Evolutionary conservation across 139 green algal species (phyloP), one percentile per base, ranked within the genome.

Genomic region (Monoraphidium neglectum): DNA sequence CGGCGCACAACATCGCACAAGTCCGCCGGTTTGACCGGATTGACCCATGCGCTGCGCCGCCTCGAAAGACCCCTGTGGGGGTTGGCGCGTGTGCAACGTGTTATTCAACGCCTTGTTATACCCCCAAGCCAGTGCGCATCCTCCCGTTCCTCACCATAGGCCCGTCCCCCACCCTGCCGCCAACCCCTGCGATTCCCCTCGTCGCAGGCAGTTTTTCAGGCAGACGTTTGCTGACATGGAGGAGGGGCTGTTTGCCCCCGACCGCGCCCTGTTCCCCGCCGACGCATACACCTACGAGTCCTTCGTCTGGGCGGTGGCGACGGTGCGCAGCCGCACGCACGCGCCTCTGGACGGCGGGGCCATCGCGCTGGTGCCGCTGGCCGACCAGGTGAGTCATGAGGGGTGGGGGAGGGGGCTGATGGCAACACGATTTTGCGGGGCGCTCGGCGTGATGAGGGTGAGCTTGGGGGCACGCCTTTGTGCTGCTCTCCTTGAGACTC

Each of bases 271-370:
- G 3, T 96, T 96, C 74, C 84, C 82, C 3, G 10, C 61, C 0
- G 59, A 74, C 1, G 66, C 71, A 0, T 96, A 92, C 84, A 92
- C 74, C 2, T 78, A 80, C 16, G 82, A 87, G 1, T 65, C 61
- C 23, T 97, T 98, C 74, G 40, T 88, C 35, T 97, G 91, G 94
- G 94, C 89, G 3, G 91, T 91, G 54, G 90, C 84, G 33, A 92
- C 79, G 10, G 90, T 98, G 60, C 81, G 95, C 28, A 72, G 82
- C 5, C 81, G 90, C 13, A 51, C 82, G 10, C 91, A 94, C 71
- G 30, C 90, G 4, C 93, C 94, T 0, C 79, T 98, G 47, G 88
- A 87, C 18, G 87, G 82, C 21, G 81, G 80, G 0, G 68, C 84
- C 37, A 69, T 94, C 4, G 90, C 91, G 2, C 85, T 98, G 38